phyloP scores from a whole-genome alignment of 768 basidiomycete species.

The Tricholoma flavovirens region DNA sequence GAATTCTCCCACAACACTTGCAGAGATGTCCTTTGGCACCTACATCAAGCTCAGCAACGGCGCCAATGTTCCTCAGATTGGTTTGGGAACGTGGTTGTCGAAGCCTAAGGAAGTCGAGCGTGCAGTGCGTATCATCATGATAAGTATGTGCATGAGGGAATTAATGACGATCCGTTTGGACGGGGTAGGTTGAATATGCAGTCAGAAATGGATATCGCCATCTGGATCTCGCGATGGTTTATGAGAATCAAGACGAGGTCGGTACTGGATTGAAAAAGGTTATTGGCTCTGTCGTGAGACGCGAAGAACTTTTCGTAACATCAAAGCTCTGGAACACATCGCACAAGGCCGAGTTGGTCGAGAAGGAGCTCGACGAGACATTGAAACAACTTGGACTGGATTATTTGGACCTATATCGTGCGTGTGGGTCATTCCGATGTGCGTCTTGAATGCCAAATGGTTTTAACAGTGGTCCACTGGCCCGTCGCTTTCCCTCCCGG shows the following conservation, averaged over 20 bases:
- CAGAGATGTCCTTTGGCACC: constrained; percentile 37
- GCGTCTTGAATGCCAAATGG: not conserved
- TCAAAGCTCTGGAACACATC: constrained; percentile 80
- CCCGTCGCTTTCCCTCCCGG: constrained; percentile 64
- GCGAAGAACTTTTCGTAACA: constrained; percentile 78
- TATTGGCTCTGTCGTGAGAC: constrained; percentile 69
- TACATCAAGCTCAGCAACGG: constrained; percentile 40
- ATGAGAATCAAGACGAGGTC: constrained; percentile 75
- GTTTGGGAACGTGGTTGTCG: constrained; percentile 80
- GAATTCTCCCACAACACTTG: not conserved
- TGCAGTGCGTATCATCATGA: constrained; percentile 49
- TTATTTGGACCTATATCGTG: constrained; percentile 80
- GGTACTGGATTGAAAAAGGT: constrained; percentile 72
- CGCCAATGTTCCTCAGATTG: constrained; percentile 63
- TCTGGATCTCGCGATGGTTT: constrained; percentile 78
- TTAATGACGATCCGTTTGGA: constrained; percentile 2
- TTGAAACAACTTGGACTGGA: constrained; percentile 64
- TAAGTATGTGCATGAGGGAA: not conserved
- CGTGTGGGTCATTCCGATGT: constrained; percentile 19
- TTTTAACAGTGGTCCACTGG: constrained; percentile 68
- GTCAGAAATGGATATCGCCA: constrained; percentile 76
- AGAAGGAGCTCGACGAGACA: constrained; percentile 72
- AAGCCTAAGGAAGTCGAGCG: constrained; percentile 70
- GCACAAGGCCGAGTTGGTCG: constrained; percentile 61
- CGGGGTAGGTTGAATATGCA: constrained; percentile 62